These are phyloP conservation scores for Venturiaceae sp. DNA, from an alignment of 2,329 filamentous ascomycete genomes.

Conservation along the genomic window DNA sequence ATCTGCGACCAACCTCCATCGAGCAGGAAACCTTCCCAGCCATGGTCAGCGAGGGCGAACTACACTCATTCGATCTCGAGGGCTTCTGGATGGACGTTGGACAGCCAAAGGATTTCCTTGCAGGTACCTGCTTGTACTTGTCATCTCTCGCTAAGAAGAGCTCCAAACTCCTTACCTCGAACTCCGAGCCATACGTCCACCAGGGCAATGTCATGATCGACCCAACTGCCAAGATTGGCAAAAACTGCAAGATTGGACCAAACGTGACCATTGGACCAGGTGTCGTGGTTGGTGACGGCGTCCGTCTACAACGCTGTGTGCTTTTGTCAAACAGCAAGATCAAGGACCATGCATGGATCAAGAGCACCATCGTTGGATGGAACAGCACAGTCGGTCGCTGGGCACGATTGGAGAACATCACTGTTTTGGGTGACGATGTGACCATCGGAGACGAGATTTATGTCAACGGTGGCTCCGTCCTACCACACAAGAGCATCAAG, in stretches of 20 bases:
- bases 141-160: slow-evolving; percentile 84
- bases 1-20: slow-evolving; percentile 92
- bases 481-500: slow-evolving; percentile 99
- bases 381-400: slow-evolving; percentile 93
- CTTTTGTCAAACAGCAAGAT: slow-evolving; percentile 83
- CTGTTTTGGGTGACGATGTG: slow-evolving; percentile 95
- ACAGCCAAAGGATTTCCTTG: slow-evolving; percentile 96
- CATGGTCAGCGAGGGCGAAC: slow-evolving; percentile 77
- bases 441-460: slow-evolving; percentile 98
- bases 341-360: slow-evolving; percentile 98
- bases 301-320: slow-evolving; percentile 87
- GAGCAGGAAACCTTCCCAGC: slow-evolving; percentile 98
- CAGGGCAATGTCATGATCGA: slow-evolving; percentile 95
- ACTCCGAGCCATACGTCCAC: slow-evolving; percentile 70
- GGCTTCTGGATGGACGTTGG: slow-evolving; percentile 99
- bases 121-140: slow-evolving; percentile 91
- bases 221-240: slow-evolving; percentile 88
- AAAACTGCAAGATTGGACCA: slow-evolving; percentile 95
- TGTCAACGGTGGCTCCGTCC: slow-evolving; percentile 89
- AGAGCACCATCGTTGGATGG: slow-evolving; percentile 98
- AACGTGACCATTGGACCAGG: slow-evolving; percentile 94
- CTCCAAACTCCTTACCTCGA: slow-evolving; percentile 70
- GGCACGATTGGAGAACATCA: slow-evolving; percentile 95
- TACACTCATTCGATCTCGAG: slow-evolving; percentile 94
- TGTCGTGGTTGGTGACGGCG: slow-evolving; percentile 87